phyloP scores from a whole-genome alignment of 2,329 filamentous ascomycete species.

The Westerdykella sp. region DNA sequence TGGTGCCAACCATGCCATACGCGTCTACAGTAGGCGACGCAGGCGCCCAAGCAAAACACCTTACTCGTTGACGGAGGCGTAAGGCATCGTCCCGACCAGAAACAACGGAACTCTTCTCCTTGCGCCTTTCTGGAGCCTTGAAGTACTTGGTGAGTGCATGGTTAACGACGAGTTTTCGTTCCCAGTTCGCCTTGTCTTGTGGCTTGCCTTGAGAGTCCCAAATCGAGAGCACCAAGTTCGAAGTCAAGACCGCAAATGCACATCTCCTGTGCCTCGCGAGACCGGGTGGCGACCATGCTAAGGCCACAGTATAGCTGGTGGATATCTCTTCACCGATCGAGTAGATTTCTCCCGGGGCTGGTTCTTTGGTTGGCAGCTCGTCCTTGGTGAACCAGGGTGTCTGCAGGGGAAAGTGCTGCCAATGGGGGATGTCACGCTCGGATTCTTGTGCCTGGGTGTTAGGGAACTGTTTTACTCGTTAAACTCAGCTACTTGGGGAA shows the following conservation, averaged over 20 bases:
- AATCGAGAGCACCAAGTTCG: constrained; percentile 51
- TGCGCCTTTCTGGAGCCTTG: constrained; percentile 7
- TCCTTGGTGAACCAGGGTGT: constrained; percentile 48
- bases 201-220: constrained; percentile 47
- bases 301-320: constrained; percentile 41
- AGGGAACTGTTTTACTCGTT: constrained; percentile 23
- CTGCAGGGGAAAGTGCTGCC: constrained; percentile 39
- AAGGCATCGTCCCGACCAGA: constrained; percentile 26
- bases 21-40: constrained; percentile 9
- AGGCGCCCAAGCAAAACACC: constrained; percentile 40
- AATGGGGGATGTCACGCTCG: constrained; percentile 27
- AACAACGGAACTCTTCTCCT: constrained; percentile 13
- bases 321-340: constrained; percentile 57
- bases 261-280: constrained; percentile 50
- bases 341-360: constrained; percentile 43
- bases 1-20: constrained; percentile 19
- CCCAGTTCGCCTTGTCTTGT: constrained; percentile 44
- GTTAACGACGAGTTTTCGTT: constrained; percentile 50
- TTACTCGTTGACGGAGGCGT: constrained; percentile 34
- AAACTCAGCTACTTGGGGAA: constrained; percentile 5
- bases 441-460: constrained; percentile 23
- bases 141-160: constrained; percentile 40
- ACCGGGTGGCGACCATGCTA: constrained; percentile 54
- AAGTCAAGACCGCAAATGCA: constrained; percentile 51
- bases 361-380: constrained; percentile 44